A percentile compares a stretch with the other conserved stretches of the same genome.
These are phyloP conservation scores for Theileria annulata DNA, from an alignment of 169 alveolate genomes.

Conservation along the genomic window DNA sequence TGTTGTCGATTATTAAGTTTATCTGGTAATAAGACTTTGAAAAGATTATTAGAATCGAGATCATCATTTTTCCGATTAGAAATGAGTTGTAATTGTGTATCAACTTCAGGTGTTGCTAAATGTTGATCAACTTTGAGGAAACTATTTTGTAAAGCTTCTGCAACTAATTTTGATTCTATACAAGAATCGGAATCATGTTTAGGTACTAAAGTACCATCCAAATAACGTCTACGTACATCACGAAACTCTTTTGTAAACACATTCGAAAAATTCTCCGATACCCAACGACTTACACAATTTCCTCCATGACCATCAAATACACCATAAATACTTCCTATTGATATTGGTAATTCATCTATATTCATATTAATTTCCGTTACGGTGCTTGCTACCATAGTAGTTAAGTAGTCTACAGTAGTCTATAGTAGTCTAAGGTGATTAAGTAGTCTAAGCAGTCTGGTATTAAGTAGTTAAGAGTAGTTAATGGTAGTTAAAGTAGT, in stretches of 20 bases:
- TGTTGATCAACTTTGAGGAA: conserved; percentile 61
- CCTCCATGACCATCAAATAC: conserved; percentile 99
- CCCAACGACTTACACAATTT: conserved; percentile 91
- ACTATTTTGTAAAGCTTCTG: conserved; percentile 55
- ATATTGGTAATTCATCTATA: conserved; percentile 25
- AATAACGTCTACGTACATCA: background rate
- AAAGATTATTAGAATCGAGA: conserved; percentile 26
- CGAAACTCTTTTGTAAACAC: conserved; percentile 60
- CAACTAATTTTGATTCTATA: conserved; percentile 37
- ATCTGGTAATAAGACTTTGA: conserved; percentile 59
- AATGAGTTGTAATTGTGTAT: conserved; percentile 24
- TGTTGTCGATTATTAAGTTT: conserved; percentile 45
- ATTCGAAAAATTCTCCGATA: conserved; percentile 81
- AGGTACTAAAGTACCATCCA: background rate
- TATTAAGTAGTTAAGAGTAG: too few species aligned
- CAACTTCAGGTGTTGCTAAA: conserved; percentile 54
- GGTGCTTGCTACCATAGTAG: too few species aligned
- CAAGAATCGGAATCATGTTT: background rate
- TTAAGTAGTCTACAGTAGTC: too few species aligned
- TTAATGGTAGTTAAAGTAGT: too few species aligned
- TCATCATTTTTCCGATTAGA: conserved; percentile 29
- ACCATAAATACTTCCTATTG: conserved; percentile 81
- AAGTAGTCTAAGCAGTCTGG: background rate
- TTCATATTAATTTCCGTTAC: conserved; percentile 48
- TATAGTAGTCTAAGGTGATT: too few species aligned